Evolutionary conservation across 2,329 filamentous ascomycete species (phyloP).

Genomic region (Drechslerella coelobrocha): DNA sequence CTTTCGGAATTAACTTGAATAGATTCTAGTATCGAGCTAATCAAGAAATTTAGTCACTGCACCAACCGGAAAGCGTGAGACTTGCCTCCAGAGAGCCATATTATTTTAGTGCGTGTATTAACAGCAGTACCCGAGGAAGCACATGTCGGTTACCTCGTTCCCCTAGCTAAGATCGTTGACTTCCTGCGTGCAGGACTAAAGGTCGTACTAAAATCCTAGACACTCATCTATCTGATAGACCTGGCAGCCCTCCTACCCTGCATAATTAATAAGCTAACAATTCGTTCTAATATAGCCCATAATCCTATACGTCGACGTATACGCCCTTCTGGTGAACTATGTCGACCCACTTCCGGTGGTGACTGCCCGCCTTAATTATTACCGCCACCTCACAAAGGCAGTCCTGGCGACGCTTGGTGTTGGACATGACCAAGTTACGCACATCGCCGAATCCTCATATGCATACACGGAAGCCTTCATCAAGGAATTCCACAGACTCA

Average conservation of each 20-base stretch:
- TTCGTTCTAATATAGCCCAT: slow-evolving; percentile 12
- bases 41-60: slow-evolving; percentile 25
- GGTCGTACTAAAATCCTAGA: slow-evolving; percentile 8
- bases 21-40: too few relatives aligned
- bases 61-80: slow-evolving; percentile 45
- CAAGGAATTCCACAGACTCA: slow-evolving; percentile 35
- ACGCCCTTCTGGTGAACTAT: slow-evolving; percentile 44
- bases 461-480: slow-evolving; percentile 39
- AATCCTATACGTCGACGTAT: slow-evolving; percentile 44
- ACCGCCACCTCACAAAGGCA: slow-evolving; percentile 30
- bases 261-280: too few relatives aligned
- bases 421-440: slow-evolving; percentile 20
- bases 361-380: slow-evolving; percentile 25
- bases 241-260: neutral
- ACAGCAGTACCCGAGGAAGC: slow-evolving; percentile 6
- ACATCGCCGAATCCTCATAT: slow-evolving; percentile 43
- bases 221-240: neutral
- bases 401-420: slow-evolving; percentile 32
- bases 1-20: too few relatives aligned
- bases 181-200: slow-evolving; percentile 37
- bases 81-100: neutral
- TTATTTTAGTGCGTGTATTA: too few relatives aligned
- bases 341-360: slow-evolving; percentile 33
- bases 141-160: slow-evolving; percentile 46
- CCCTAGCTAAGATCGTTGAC: slow-evolving; percentile 38